These are phyloP conservation scores for Eucalyptus microcorys DNA, from an alignment of 345 rosid species.

Conservation along the genomic window DNA sequence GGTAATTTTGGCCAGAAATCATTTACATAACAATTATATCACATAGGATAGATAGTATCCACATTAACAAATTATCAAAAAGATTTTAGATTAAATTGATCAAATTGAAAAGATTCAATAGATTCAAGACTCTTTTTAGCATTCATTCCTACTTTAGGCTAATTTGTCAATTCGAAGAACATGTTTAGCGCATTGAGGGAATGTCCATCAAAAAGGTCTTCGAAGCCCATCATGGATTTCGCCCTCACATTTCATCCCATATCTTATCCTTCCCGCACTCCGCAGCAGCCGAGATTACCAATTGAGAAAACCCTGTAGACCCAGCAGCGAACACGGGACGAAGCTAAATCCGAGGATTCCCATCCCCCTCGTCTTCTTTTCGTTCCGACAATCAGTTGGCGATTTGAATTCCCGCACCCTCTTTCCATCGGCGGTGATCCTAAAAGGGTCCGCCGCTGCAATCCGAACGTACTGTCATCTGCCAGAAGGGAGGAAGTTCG, in stretches of 20 bases:
- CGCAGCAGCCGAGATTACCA: not conserved
- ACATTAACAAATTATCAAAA: accelerated
- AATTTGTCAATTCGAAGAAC: accelerated
- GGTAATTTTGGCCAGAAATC: accelerated
- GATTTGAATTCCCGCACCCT: not conserved
- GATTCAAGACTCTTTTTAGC: accelerated
- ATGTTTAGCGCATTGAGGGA: not conserved
- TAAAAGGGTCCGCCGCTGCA: not conserved
- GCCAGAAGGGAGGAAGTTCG: not conserved
- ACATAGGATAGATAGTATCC: accelerated
- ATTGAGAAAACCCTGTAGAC: not conserved
- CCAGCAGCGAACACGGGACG: not conserved
- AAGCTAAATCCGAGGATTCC: not conserved
- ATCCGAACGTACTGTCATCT: not conserved
- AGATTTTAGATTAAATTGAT: no score
- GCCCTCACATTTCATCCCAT: not conserved
- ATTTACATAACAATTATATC: not conserved
- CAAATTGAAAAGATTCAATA: accelerated
- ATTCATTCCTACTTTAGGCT: accelerated
- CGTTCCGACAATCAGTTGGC: not conserved
- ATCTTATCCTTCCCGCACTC: not conserved
- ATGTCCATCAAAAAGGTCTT: not conserved
- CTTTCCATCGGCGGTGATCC: not conserved
- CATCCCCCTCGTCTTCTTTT: not conserved
- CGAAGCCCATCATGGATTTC: not conserved